Conservation (phyloP, 2,329 filamentous ascomycete species). For the Penicillium palitans region DNA sequence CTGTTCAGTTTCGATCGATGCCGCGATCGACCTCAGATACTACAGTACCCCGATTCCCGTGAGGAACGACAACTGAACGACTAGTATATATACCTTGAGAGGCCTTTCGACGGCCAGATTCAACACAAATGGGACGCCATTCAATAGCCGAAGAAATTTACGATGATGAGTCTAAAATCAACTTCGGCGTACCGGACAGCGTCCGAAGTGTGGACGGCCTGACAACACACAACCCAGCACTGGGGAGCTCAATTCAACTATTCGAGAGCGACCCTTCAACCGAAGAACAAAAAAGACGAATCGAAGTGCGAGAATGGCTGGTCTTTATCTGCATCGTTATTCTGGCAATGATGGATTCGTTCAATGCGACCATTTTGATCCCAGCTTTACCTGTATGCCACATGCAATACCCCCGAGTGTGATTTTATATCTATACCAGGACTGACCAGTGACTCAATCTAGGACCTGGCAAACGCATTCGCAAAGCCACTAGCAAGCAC, state of each 20-base stretch:
- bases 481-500: constrained; percentile 40
- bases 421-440: not conserved
- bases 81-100: not conserved
- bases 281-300: constrained; percentile 37
- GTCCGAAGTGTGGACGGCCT: constrained; percentile 16
- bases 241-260: constrained; percentile 23
- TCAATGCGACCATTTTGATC: constrained; percentile 52
- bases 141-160: constrained; percentile 12
- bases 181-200: constrained; percentile 16
- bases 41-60: not conserved
- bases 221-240: constrained; percentile 9
- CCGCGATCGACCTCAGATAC: not conserved
- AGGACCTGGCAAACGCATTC: constrained; percentile 38
- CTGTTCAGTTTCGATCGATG: not conserved
- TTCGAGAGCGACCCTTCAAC: constrained; percentile 17
- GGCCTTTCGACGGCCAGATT: not conserved
- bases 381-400: constrained; percentile 46
- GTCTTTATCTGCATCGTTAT: constrained; percentile 46
- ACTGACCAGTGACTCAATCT: not conserved
- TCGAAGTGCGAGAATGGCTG: constrained; percentile 43
- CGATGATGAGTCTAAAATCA: constrained; percentile 18
- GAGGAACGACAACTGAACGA: not conserved
- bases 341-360: constrained; percentile 51
- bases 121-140: constrained; percentile 20
- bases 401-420: not conserved